Evolutionary conservation across 345 rosid genomes (phyloP), one percentile per base, ranked within the genome.

Genomic region (Pistacia integerrima): DNA sequence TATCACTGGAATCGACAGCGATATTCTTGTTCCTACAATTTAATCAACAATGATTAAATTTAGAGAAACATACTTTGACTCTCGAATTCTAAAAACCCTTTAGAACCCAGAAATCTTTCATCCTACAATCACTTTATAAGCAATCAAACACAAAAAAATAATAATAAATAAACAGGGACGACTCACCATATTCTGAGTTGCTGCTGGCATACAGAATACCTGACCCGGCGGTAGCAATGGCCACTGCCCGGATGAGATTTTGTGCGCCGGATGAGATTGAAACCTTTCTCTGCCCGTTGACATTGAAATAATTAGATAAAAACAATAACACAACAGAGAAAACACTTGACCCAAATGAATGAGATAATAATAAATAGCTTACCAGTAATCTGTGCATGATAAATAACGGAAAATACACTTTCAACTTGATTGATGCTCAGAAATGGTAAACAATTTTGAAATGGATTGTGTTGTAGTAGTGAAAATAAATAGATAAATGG

Each of bases 141-240:
- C 54, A 44, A 30, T 44, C 49, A 41, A 56, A 64, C 20, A 7
- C 36, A 16, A 71, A 1, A 1, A 66, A 46, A 61, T 25, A 25
- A 25, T 25, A 25, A 25, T 25, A 25, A 25, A 25, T 25, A 25
- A 25, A 25, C 25, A n/a, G 5, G 54, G 59, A 7, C n/a, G 9
- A 71, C 80, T 81, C 54, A 94, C 97, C 68, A 70, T 72, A n/a
- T 69, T 87, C 84, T 22, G 77, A 36, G 55, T 60, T 41, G 51
- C 35, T 57, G 64, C 35, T 78, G 8, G 80, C 72, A 57, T 79
- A 88, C 0, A 82, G 58, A 36, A 92, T 48, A 41, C 86, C 89
- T 0, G 92, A 84, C 33, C 91, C 86, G 0, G 82, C 83, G 2
- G 88, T 78, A 16, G 89, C 89, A 46, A 76, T 59, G 38, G 94